Percentiles rank a stretch among this genome's conserved stretches.
These are phyloP conservation scores for Rutstroemia sp. DNA, from an alignment of 2,329 filamentous ascomycete genomes.

Conservation along the genomic window DNA sequence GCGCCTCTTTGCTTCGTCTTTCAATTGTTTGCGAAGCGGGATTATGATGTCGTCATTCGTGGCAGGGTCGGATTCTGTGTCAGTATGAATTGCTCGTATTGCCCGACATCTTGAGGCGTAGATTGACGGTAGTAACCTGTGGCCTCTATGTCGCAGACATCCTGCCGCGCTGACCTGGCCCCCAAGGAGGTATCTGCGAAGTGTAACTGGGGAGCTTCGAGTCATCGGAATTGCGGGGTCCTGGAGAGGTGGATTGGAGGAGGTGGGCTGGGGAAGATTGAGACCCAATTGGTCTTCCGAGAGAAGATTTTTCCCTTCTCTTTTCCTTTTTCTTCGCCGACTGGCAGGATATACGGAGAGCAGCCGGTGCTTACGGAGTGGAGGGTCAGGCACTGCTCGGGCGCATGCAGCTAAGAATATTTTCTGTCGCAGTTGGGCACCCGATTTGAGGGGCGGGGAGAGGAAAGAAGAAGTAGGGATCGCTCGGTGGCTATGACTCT, in stretches of 20 bases:
- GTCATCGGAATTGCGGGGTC: constrained; percentile 21
- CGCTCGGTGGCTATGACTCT: constrained; percentile 5
- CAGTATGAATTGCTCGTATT: constrained; percentile 11
- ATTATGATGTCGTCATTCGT: constrained; percentile 8
- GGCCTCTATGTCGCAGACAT: constrained; percentile 21
- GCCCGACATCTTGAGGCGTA: constrained; percentile 13
- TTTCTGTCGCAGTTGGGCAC: not conserved
- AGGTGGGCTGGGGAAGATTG: not conserved
- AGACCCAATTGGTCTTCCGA: not conserved
- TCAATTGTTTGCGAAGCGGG: constrained; percentile 64
- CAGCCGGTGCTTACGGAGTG: not conserved
- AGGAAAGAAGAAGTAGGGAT: not conserved
- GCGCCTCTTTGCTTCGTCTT: constrained; percentile 53
- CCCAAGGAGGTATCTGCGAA: constrained; percentile 28
- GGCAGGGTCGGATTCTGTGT: constrained; percentile 6
- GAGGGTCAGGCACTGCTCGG: not conserved
- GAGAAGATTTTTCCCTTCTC: not conserved
- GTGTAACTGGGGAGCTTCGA: constrained; percentile 19
- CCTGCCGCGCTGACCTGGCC: constrained; percentile 21
- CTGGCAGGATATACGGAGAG: not conserved
- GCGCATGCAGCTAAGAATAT: constrained; percentile 11
- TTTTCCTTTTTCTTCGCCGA: not conserved
- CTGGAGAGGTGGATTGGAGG: not conserved
- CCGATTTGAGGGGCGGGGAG: constrained; percentile 16
- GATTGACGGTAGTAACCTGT: constrained; percentile 7